These are phyloP conservation scores for Mimosa bimucronata DNA, from an alignment of 306 rosid species.

Conservation along the genomic window DNA sequence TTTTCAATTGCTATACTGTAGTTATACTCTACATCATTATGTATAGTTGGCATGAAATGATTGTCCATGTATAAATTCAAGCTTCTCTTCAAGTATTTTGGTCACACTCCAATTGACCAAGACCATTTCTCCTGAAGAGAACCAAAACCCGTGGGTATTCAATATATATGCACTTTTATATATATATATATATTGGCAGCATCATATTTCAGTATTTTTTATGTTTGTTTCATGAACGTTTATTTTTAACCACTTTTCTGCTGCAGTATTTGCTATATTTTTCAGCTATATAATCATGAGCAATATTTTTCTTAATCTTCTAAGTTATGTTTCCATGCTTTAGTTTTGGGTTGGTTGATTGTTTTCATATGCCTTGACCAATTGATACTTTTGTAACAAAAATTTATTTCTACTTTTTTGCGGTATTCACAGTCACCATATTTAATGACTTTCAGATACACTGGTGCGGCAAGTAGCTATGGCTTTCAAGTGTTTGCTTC, in stretches of 20 bases:
- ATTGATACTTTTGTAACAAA: conserved; percentile 6
- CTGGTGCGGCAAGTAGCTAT: conserved; percentile 80
- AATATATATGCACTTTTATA: not conserved
- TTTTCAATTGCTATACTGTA: not conserved
- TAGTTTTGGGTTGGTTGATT: conserved; percentile 1
- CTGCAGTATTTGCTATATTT: conserved; percentile 8
- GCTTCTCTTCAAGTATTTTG: not conserved
- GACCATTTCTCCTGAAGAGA: not conserved
- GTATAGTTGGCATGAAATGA: not conserved
- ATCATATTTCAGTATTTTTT: not conserved
- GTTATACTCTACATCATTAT: conserved; percentile 16
- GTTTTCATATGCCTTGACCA: not conserved
- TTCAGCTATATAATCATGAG: not conserved
- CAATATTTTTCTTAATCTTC: conserved; percentile 19
- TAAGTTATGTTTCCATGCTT: conserved; percentile 11
- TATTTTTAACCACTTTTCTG: not conserved
- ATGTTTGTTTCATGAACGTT: not conserved
- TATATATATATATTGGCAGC: not conserved
- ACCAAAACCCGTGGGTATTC: not conserved
- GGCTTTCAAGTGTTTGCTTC: conserved; percentile 83
- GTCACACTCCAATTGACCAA: not conserved
- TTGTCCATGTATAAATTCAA: conserved; percentile 13
- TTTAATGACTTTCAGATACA: conserved; percentile 64
- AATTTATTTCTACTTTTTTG: conserved; percentile 11
- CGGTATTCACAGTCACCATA: conserved; percentile 16